Percentiles rank a stretch among this genome's conserved stretches.
phyloP scores from a whole-genome alignment of 1,139 yeast species.

The Torulaspora pretoriensis region DNA sequence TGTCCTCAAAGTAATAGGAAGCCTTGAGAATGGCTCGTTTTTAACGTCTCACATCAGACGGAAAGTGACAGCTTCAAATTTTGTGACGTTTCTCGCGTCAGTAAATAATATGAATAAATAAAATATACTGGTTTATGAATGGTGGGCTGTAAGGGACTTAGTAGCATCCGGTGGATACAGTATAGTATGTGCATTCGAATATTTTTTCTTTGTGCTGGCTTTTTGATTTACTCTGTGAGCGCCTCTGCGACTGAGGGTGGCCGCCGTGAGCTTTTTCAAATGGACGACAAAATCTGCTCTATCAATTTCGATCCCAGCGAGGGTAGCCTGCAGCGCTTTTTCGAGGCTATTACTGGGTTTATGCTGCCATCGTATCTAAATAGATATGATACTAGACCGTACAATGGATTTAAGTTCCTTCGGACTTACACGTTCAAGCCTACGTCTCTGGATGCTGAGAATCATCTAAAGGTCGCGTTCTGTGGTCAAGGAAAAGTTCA shows the following conservation, averaged over 20 bases:
- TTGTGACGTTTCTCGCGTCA: constrained; percentile 1
- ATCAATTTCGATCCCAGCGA: constrained; percentile 18
- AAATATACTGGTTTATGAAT: not conserved
- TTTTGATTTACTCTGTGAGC: not conserved
- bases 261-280: constrained; percentile 12
- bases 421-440: constrained; percentile 48
- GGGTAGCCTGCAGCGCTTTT: constrained; percentile 13
- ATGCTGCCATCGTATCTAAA: constrained; percentile 9
- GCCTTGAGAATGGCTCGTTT: not conserved
- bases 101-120: not conserved
- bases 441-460: constrained; percentile 42
- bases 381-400: constrained; percentile 27
- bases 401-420: constrained; percentile 58
- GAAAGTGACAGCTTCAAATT: not conserved
- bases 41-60: not conserved
- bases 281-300: constrained; percentile 24
- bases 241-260: constrained; percentile 2
- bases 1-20: constrained; percentile 12
- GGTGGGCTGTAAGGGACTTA: not conserved
- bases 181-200: too few relatives aligned
- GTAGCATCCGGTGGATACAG: too few relatives aligned
- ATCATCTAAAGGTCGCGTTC: constrained; percentile 48
- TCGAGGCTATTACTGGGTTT: constrained; percentile 17
- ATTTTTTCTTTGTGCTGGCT: not conserved
- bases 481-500: constrained; percentile 54